These are phyloP conservation scores for Sindora glabra DNA, from an alignment of 306 rosid species.

Conservation along the genomic window DNA sequence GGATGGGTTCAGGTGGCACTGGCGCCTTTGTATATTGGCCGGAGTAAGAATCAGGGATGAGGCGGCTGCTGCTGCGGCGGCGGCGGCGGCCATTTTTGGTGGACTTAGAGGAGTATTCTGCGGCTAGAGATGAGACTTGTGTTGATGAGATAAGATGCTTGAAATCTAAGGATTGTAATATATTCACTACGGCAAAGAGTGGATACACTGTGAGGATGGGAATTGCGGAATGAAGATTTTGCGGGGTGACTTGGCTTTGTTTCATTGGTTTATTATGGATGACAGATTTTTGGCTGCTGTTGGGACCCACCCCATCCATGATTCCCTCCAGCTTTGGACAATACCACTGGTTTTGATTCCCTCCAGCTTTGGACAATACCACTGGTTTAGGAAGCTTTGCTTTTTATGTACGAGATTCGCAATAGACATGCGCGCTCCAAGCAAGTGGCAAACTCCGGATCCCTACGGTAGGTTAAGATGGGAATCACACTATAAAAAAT, in stretches of 20 bases:
- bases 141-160: not conserved
- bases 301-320: too few relatives aligned
- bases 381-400: too few relatives aligned
- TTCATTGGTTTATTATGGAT: slow-evolving; percentile 55
- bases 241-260: slow-evolving; percentile 38
- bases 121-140: not conserved
- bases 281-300: slow-evolving; percentile 27
- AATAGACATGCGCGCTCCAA: too few relatives aligned
- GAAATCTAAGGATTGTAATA: not conserved
- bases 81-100: not conserved
- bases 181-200: not conserved
- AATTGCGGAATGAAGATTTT: slow-evolving; percentile 30
- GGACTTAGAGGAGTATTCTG: too few relatives aligned
- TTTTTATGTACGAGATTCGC: too few relatives aligned
- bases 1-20: slow-evolving; percentile 32
- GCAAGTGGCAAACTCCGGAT: too few relatives aligned
- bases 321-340: too few relatives aligned
- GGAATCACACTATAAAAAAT: too few relatives aligned
- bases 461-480: too few relatives aligned
- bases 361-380: too few relatives aligned
- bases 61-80: slow-evolving; percentile 45
- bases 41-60: slow-evolving; percentile 40
- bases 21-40: slow-evolving; percentile 19
- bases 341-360: too few relatives aligned
- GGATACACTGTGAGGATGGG: slow-evolving; percentile 32